Percentiles rank a stretch among this genome's conserved stretches.
These are phyloP conservation scores for Sesbania bispinosa DNA, from an alignment of 306 rosid genomes.

Conservation along the genomic window DNA sequence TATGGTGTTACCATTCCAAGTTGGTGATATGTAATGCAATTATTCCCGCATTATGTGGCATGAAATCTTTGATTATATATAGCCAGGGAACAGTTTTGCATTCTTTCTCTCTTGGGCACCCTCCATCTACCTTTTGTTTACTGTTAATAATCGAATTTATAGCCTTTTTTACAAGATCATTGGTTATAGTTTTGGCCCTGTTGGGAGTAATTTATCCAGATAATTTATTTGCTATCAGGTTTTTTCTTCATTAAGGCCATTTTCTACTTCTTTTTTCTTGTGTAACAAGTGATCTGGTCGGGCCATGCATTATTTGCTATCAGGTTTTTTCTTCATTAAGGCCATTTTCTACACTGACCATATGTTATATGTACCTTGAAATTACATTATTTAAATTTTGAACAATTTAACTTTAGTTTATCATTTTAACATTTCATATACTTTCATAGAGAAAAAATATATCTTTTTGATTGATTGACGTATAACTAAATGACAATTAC, in stretches of 20 bases:
- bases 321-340: too few relatives aligned
- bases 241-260: neutral
- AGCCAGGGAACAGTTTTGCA: neutral
- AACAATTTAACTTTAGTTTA: too few relatives aligned
- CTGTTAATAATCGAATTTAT: neutral
- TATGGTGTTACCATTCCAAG: conserved; percentile 13
- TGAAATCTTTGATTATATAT: conserved; percentile 6
- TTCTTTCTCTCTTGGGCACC: neutral
- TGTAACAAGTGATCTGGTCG: neutral
- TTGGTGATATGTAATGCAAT: conserved; percentile 32
- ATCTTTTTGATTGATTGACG: too few relatives aligned
- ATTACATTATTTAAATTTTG: too few relatives aligned
- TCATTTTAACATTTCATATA: too few relatives aligned
- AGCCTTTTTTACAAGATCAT: neutral
- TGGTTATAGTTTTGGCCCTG: neutral
- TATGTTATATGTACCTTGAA: too few relatives aligned
- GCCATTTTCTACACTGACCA: too few relatives aligned
- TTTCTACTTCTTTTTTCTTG: neutral
- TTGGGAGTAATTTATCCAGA: neutral
- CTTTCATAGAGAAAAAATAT: too few relatives aligned
- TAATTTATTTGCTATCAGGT: neutral
- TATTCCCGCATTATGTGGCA: conserved; percentile 21
- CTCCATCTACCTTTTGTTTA: neutral
- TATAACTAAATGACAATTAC: too few relatives aligned
- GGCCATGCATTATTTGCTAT: too few relatives aligned